Percentiles rank a stretch among this genome's conserved stretches.
Conservation (phyloP, 768 basidiomycete genomes). For the Auriscalpium vulgare region DNA sequence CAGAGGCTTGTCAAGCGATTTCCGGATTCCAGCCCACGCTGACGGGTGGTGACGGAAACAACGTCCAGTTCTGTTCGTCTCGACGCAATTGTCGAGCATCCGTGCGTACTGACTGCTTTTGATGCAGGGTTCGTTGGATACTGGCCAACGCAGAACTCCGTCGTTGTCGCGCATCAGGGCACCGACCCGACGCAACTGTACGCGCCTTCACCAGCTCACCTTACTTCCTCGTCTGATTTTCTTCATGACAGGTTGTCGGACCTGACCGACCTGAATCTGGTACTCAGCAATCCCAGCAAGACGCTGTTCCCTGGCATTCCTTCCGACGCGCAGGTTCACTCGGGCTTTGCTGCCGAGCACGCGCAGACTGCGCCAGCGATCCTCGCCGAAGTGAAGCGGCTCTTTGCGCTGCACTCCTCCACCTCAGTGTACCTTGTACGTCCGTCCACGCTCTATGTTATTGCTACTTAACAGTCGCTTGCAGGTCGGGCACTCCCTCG, state of each 20-base stretch:
- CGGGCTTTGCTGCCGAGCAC: constrained; percentile 8
- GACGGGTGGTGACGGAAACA: constrained; percentile 44
- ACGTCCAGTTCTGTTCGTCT: constrained; percentile 36
- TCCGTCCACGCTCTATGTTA: background rate
- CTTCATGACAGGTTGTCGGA: constrained; percentile 2
- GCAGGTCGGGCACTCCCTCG: constrained; percentile 13
- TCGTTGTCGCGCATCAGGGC: constrained; percentile 13
- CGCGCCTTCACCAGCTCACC: background rate
- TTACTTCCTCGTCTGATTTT: background rate
- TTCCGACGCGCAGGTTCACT: background rate
- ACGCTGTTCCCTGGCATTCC: constrained; percentile 8
- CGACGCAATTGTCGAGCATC: background rate
- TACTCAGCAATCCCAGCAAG: background rate
- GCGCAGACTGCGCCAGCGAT: constrained; percentile 8
- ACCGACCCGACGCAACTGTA: constrained; percentile 8
- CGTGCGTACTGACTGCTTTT: background rate
- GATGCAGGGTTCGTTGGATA: constrained; percentile 12
- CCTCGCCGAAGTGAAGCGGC: constrained; percentile 9
- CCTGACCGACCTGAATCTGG: constrained; percentile 4
- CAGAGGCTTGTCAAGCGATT: constrained; percentile 34
- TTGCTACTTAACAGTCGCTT: background rate
- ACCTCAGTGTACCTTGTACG: constrained; percentile 8
- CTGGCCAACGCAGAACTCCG: constrained; percentile 8
- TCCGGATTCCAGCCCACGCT: constrained; percentile 32
- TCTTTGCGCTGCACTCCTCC: constrained; percentile 4